Conservation (phyloP, 1,139 yeast genomes). For the Tardiomyces depauwii region DNA sequence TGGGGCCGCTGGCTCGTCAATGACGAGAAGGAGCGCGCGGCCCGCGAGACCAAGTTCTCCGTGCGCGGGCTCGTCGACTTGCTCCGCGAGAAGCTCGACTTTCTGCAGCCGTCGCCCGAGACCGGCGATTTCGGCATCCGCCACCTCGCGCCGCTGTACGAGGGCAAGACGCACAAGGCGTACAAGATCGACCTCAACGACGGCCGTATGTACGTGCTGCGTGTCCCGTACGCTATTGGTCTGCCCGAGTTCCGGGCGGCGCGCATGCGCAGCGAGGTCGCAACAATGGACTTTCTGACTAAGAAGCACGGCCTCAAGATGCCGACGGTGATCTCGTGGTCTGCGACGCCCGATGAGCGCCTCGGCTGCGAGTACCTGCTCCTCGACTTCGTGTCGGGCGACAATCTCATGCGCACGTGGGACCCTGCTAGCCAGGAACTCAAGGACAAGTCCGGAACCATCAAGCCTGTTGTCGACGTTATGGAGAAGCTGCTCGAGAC, state of each 20-base stretch:
- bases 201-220: conserved; percentile 53
- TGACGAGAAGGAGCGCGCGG: conserved; percentile 60
- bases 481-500: conserved; percentile 21
- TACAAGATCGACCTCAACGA: conserved; percentile 59
- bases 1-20: conserved; percentile 94
- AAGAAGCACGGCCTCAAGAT: conserved; percentile 42
- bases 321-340: conserved; percentile 70
- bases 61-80: conserved; percentile 52
- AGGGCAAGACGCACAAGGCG: conserved; percentile 86
- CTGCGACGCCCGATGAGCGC: conserved; percentile 48
- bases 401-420: conserved; percentile 81
- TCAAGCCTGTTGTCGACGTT: conserved; percentile 28
- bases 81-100: conserved; percentile 19
- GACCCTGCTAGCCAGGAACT: conserved; percentile 58
- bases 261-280: conserved; percentile 80
- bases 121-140: conserved; percentile 41
- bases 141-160: conserved; percentile 76
- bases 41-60: conserved; percentile 74
- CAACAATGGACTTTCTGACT: conserved; percentile 73
- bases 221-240: conserved; percentile 68
- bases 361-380: conserved; percentile 65
- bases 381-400: conserved; percentile 71
- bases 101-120: conserved; percentile 14
- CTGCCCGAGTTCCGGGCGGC: conserved; percentile 51
- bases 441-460: conserved; percentile 27